phyloP scores from a whole-genome alignment of 2,329 filamentous ascomycete species.

The Nothopassalora personata region DNA sequence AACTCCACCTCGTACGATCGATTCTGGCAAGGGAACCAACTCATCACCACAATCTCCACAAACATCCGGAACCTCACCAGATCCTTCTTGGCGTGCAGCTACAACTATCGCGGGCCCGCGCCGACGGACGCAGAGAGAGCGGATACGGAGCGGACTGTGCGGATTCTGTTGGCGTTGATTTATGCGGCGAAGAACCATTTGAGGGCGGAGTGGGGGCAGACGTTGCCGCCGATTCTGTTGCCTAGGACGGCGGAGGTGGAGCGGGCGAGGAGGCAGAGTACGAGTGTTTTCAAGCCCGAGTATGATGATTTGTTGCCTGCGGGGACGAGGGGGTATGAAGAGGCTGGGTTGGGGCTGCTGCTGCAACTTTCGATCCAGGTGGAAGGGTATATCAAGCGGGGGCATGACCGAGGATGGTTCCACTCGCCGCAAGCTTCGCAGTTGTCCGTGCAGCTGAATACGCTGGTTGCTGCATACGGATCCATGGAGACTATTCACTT shows the following conservation, averaged over 20 bases:
- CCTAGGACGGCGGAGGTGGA: slow-evolving; percentile 21
- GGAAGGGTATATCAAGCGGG: slow-evolving; percentile 56
- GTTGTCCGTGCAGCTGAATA: slow-evolving; percentile 54
- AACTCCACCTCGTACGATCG: slow-evolving; percentile 61
- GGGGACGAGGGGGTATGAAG: slow-evolving; percentile 43
- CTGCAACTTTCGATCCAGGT: slow-evolving; percentile 57
- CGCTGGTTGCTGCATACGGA: slow-evolving; percentile 54
- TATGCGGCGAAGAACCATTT: slow-evolving; percentile 62
- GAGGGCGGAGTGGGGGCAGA: slow-evolving; percentile 55
- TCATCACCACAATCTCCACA: slow-evolving; percentile 54
- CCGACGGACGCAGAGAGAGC: slow-evolving; percentile 43
- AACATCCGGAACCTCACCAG: slow-evolving; percentile 55
- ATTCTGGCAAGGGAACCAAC: slow-evolving; percentile 50
- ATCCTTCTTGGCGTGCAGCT: slow-evolving; percentile 48
- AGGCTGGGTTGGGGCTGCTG: slow-evolving; percentile 54
- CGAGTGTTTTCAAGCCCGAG: slow-evolving; percentile 30
- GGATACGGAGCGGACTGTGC: slow-evolving; percentile 55
- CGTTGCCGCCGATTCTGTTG: slow-evolving; percentile 30
- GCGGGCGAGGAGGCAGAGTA: slow-evolving; percentile 25
- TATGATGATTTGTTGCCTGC: slow-evolving; percentile 33
- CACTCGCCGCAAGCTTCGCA: slow-evolving; percentile 54
- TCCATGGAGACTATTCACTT: slow-evolving; percentile 61
- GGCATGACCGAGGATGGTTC: slow-evolving; percentile 54
- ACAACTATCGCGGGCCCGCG: slow-evolving; percentile 23
- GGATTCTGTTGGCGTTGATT: slow-evolving; percentile 56